Evolutionary conservation across 1,284 basidiomycete genomes (phyloP), one percentile per base, ranked within the genome.

Genomic region (Trichosporon sp.): DNA sequence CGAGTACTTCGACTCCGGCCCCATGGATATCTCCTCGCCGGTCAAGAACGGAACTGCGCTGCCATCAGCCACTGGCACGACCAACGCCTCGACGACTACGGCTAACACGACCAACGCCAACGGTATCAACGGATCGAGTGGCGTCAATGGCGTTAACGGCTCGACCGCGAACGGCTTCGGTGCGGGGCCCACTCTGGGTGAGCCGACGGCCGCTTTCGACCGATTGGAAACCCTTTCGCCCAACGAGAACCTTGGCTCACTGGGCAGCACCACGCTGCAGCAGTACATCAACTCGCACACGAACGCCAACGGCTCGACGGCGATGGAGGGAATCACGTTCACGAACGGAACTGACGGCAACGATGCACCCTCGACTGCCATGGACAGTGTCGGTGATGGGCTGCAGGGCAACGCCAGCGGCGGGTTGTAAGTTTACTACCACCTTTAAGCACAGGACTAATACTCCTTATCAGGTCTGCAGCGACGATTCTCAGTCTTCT

Each of bases 401-500:
- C 27, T 21, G 23, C 56, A 58, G 9, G 53, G 47, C 31, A 29
- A 23, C 47, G 44, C 44, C 8, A 42, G 29, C 11, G 51, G 51
- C 15, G 27, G 56, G 29, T 23, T 60, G 56, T 60, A 60, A 60
- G 56, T 60, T n/a, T 47, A 18, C 18, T 25, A 60, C 56, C 27
- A 31, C 29, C 15, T 60, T n/a, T n/a, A 32, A 32, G 56, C 18
- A 25, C 65, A 38, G 15, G n/a, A 21, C 65, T 58, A 63, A 69
- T 64, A 25, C 32, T 34, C 62, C 38, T 11, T n/a, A 60, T 60
- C 47, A 72, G 71, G 65, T 83, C 82, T 25, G 82, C 82, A 2
- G 81, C 81, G 7, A 80, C 81, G 0, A 83, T 83, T 58, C 68
- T 83, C 29, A 78, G 77, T 63, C 66, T 83, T 25, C 73, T 83